Base-by-base conservation (phyloP, 192 early-diverging fungal genomes). In the Gaertneriomyces sp. region DNA sequence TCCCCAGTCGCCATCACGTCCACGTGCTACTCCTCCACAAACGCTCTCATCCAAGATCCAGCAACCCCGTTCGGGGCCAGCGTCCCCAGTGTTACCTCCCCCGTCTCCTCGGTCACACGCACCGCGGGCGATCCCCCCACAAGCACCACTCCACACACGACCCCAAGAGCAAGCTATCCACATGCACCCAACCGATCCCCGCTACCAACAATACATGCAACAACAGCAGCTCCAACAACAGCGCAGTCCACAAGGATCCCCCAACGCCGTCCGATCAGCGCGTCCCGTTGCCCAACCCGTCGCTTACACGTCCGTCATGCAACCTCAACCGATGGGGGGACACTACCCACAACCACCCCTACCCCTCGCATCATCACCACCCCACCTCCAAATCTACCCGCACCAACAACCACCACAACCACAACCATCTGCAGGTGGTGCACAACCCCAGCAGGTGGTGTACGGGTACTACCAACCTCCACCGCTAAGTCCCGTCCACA, bases 321-420 rank as follows among this genome's bases (percentile, higher is more conserved):
- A 44, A 14, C 12, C 16, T 6, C 25, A 42, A 7, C 16, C 43
- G 39, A 33, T 6, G 40, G 19, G 42, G 11, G 12, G 10, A 5
- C 59, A 14, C 14, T 17, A 46, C 41, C 41, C 42, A 3, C 59
- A 45, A 54, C 5, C 59, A 60, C 12, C n/a, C 12, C 41, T 47
- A 42, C 44, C 41, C 14, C 39, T 46, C 39, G 59, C n/a, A 33
- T 60, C 42, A 6, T 16, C n/a, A 4, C 45, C 59, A 4, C 14
- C 14, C 11, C 17, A 60, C 6, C 41, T 20, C 43, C 59, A 16
- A 14, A 12, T 33, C n/a, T 42, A 46, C 45, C 16, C 59, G 5
- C 59, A 53, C 51, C 58, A 65, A 38, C 63, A 65, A 38, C 39
- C 55, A 43, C 14, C 11, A 7, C 9, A 16, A 19, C n/a, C 40